Evolutionary conservation across 805 yeast species (phyloP).

Genomic region (Metschnikowia arizonensis): DNA sequence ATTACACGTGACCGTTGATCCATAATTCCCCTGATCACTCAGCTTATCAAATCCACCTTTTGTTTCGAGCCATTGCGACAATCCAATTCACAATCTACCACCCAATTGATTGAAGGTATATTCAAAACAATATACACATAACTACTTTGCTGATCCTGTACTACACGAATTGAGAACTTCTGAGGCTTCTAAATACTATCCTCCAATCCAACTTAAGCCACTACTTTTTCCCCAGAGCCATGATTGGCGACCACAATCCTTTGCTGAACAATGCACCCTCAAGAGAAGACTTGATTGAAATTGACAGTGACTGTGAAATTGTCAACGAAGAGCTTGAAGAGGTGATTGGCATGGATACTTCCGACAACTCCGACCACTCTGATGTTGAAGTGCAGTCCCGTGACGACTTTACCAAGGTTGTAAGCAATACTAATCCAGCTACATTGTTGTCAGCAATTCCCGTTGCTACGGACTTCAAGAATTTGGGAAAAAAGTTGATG

Average conservation of each 20-base stretch:
- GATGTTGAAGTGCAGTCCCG: slow-evolving; percentile 7
- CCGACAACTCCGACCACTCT: slow-evolving; percentile 18
- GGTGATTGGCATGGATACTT: slow-evolving; percentile 15
- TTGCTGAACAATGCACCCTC: not conserved
- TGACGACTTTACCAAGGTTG: not conserved
- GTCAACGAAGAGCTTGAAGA: slow-evolving; percentile 10
- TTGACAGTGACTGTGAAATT: slow-evolving; percentile 9
- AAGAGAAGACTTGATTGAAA: slow-evolving; percentile 9
- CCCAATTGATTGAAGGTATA: not conserved
- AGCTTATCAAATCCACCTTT: not conserved
- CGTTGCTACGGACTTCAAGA: slow-evolving; percentile 29
- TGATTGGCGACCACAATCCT: slow-evolving; percentile 3
- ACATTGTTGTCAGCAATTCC: slow-evolving; percentile 13
- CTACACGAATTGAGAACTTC: not conserved
- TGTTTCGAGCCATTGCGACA: not conserved
- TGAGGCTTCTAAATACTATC: not conserved
- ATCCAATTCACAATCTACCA: not conserved
- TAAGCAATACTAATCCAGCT: not conserved
- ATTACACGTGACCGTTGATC: not conserved
- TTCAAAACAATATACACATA: not conserved
- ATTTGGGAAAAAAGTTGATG: slow-evolving; percentile 29
- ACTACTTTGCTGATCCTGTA: not conserved
- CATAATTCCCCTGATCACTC: slow-evolving; percentile 3
- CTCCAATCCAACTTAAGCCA: not conserved
- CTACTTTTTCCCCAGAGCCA: not conserved